Evolutionary conservation across 2,329 filamentous ascomycete species (phyloP).

Genomic region (Dryadomyces sulphureus): DNA sequence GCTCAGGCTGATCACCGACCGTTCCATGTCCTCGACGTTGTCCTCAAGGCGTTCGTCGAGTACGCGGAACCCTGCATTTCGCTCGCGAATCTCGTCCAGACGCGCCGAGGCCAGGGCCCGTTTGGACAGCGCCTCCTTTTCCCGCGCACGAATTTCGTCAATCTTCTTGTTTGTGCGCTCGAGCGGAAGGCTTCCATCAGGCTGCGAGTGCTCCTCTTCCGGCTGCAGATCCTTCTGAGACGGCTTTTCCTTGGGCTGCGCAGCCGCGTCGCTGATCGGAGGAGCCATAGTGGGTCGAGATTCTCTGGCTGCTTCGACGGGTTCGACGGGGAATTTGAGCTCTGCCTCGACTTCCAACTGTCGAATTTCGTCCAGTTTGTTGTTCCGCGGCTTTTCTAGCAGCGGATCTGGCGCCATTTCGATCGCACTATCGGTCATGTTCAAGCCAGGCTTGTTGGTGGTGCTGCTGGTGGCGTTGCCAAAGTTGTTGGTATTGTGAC

Average conservation of each 20-base stretch:
- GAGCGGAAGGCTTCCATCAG: slow-evolving; percentile 2
- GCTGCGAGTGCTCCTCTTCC: neutral
- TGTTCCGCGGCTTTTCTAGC: slow-evolving; percentile 19
- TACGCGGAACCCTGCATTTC: slow-evolving; percentile 26
- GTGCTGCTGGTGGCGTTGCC: neutral
- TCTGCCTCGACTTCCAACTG: slow-evolving; percentile 11
- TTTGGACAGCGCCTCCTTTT: slow-evolving; percentile 27
- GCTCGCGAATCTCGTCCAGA: slow-evolving; percentile 37
- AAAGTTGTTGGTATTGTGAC: no score
- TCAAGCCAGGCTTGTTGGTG: no score
- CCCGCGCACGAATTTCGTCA: slow-evolving; percentile 30
- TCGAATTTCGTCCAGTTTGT: slow-evolving; percentile 28
- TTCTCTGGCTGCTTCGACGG: neutral
- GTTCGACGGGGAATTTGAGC: slow-evolving; percentile 10
- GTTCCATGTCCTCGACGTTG: slow-evolving; percentile 7
- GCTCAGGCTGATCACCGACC: slow-evolving; percentile 4
- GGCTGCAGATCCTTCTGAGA: neutral
- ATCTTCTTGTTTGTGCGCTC: slow-evolving; percentile 26
- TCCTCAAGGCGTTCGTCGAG: slow-evolving; percentile 11
- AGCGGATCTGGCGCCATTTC: neutral
- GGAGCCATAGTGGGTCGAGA: neutral
- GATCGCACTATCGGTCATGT: neutral
- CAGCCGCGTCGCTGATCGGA: no score
- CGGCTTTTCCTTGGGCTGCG: no score
- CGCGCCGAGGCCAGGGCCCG: slow-evolving; percentile 32